Evolutionary conservation across 1,139 yeast genomes (phyloP), one percentile per base, ranked within the genome.

Genomic region (Pichia sp.): DNA sequence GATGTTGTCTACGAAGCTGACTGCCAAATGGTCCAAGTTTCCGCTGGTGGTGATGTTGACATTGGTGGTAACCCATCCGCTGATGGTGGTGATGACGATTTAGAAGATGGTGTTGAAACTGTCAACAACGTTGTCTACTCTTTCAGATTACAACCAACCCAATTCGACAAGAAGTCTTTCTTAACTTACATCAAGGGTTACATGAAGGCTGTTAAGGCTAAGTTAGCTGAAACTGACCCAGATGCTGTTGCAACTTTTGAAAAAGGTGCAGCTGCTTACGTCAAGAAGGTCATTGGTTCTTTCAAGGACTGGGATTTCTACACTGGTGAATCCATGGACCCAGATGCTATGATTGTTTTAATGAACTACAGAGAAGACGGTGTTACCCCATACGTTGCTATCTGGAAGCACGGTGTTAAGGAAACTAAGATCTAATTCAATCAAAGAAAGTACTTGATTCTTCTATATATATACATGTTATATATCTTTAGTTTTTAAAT

Each of bases 301-400:
- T 91, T 91, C 91, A 82, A 81, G 67, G 98, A 91, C 79, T 91
- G 93, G 94, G 98, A 91, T 66, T 91, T 91, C 79, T 91, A 71
- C 88, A 91, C 96, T 58, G 98, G 98, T 77, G 97, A 91, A 77
- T 84, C 95, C 64, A 93, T 91, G 99, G 96, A 93, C 81, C 96
- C 97, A 68, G 97, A 91, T 69, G 96, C 84, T 61, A 91, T 91
- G 98, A 72, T 91, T 65, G 89, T 86, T 58, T 80, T 91, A 69
- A 84, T 91, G 73, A 91, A 91, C 94, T 91, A 91, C 88, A 94
- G 99, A 75, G 98, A 91, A 76, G 97, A 91, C 66, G 99, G 98
- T 75, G 74, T 80, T 61, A 93, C 99, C 56, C 98, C 98, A 64
- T 93, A 65, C 75, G 93, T 91, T 64, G 86, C 89, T 56, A 79